Base-by-base conservation (phyloP, 1,284 basidiomycete genomes). In the Ustilago crameri region DNA sequence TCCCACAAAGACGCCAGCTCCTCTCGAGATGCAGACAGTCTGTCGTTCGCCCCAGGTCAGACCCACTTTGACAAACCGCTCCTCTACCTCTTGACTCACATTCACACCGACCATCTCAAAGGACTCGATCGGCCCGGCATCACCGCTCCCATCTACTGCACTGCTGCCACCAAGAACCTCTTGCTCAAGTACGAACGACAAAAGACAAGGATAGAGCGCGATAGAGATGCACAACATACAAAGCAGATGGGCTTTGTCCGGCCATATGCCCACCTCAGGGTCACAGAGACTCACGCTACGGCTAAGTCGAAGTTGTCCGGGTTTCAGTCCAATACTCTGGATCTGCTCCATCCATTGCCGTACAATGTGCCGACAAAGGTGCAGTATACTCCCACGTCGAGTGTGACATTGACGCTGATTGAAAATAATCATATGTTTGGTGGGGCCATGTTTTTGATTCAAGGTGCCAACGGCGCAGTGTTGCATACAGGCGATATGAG, bases 341-440 rank as follows among this genome's bases (percentile, higher is more conserved):
- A 74, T 18, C 43, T 74, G 18, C 61, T 77, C 14, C 68, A 65
- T 30, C 46, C 76, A 9, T 43, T 79, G n/a, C 67, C 70, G 14
- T 70, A 76, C 48, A 71, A 91, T 66, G 87, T 85, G 5, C 91
- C 93, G 0, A 91, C 88, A 0, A 72, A 83, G 32, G 86, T 90
- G 41, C 87, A 89, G 18, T 84, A 94, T 20, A 86, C 87, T 5
- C 85, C 85, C 9, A 88, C 90, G 57, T 83, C 81, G 0, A 63
- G 47, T 0, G 88, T 93, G 3, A 89, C 86, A 0, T 87, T 96
- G 59, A 95, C 93, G 0, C 86, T 92, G 3, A 84, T 97, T 15
- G 91, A 95, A 74, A 93, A 95, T 1, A 97, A 97, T 79, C 95
- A 97, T 81, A 96, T 93, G 82, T 93, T 93, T 10, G 95, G 95